Evolutionary conservation across 2,329 filamentous ascomycete species (phyloP).

Genomic region (Podosphaera leucotricha): DNA sequence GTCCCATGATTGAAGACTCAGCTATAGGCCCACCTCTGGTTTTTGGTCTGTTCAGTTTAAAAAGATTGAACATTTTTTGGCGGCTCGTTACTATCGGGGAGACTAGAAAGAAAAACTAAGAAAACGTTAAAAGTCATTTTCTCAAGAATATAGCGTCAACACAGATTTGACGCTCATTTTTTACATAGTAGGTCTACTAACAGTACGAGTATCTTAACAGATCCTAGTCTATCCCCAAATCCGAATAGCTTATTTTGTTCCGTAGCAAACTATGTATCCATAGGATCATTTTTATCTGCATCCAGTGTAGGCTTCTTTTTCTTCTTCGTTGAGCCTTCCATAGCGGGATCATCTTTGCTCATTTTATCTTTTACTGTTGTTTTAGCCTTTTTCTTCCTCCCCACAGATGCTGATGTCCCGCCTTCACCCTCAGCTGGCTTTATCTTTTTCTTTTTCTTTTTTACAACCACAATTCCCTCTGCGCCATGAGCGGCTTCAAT

Average conservation of each 20-base stretch:
- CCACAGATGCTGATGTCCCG: neutral
- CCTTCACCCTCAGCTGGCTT: slow-evolving; percentile 13
- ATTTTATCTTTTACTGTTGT: neutral
- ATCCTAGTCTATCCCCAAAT: neutral
- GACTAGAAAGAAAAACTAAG: neutral
- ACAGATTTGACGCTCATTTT: neutral
- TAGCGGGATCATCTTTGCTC: neutral
- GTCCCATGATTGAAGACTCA: neutral
- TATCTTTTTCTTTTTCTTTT: slow-evolving; percentile 30
- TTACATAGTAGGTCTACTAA: neutral
- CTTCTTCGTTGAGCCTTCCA: neutral
- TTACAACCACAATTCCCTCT: slow-evolving; percentile 39
- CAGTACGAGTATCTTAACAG: neutral
- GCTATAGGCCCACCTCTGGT: neutral
- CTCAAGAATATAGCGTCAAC: neutral
- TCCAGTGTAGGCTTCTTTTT: neutral
- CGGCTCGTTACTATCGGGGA: neutral
- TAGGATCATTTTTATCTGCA: neutral
- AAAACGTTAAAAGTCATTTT: neutral
- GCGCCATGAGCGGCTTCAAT: slow-evolving; percentile 49
- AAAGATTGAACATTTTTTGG: neutral
- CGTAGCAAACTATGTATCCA: neutral
- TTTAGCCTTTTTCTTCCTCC: neutral
- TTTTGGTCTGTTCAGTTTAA: too few species aligned
- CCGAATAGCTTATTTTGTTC: neutral